Evolutionary conservation across 176 grass and related monocot genomes (phyloP), one percentile per base, ranked within the genome.

Genomic region (Echinochloa phyllopogon): DNA sequence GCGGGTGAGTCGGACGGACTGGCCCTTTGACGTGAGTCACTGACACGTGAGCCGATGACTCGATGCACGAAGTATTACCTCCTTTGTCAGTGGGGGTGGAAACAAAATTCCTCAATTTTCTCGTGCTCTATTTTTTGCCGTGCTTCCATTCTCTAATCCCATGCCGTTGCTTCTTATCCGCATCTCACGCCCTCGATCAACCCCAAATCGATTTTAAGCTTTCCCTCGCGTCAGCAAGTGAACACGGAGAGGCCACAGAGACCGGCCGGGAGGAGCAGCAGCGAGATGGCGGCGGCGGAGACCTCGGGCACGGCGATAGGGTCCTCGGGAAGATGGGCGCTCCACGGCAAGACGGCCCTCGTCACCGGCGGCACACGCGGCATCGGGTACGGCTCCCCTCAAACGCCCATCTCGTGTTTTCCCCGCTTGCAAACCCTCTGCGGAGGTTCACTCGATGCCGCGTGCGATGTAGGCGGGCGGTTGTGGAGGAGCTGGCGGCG

Each of bases 301-400:
- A 13, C 74, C 13, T 9, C 58, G 41, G 17, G 61, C 29, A 68
- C 53, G 59, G 58, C 58, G 49, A 73, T 39, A 38, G 64, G 66
- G 27, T 24, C 82, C 50, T 18, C 69, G 52, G 70, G 40, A 18
- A 82, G 93, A 51, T 95, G 93, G 93, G 88, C 90, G 37, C 93
- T 95, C 11, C 86, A 81, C 9, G 88, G 93, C 36, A 87, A 81
- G 83, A 92, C 88, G 9, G 93, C 93, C 44, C 80, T 95, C 65
- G 88, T 95, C 75, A 92, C 93, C 16, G 93, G 93, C 58, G 93
- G 93, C 69, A 95, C 90, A 69, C 91, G 93, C 63, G 93, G 93
- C 50, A 95, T 95, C 72, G 93, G 93, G 93, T 95, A 63, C 13
- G 29, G 3, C 18, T 57, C 25, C 7, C 53, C 61, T 10, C 59